Evolutionary conservation across 257 asterid genomes (phyloP).

Genomic region (Nicotiana paniculata): DNA sequence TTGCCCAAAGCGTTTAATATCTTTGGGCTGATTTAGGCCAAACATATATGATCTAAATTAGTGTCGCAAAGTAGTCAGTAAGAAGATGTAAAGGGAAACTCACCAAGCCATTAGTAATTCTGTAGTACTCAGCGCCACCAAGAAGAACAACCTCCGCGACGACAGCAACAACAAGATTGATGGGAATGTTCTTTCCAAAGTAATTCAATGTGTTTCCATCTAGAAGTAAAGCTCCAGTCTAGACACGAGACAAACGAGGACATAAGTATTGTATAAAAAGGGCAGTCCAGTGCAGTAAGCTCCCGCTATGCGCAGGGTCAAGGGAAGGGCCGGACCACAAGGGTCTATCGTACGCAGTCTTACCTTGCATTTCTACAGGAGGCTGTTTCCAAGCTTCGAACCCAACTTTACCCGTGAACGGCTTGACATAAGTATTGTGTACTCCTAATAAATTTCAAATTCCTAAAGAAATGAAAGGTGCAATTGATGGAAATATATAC

Average conservation of each 20-base stretch:
- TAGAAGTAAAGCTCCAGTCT: constrained; percentile 95
- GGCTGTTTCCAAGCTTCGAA: too few species aligned
- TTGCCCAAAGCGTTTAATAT: too few species aligned
- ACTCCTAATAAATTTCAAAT: too few species aligned
- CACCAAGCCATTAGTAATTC: constrained; percentile 86
- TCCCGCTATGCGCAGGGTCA: too few species aligned
- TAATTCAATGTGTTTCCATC: constrained; percentile 95
- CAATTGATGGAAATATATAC: constrained; percentile 12
- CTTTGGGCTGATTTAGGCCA: too few species aligned
- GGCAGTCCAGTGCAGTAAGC: too few species aligned
- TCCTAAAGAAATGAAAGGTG: neutral
- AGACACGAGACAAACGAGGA: neutral
- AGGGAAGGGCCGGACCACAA: too few species aligned
- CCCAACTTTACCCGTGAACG: too few species aligned
- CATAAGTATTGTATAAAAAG: neutral
- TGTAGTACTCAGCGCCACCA: constrained; percentile 95
- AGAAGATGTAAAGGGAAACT: neutral
- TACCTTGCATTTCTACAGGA: too few species aligned
- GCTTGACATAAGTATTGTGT: too few species aligned
- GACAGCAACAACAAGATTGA: constrained; percentile 75
- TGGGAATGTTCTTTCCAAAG: constrained; percentile 91
- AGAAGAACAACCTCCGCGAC: constrained; percentile 83
- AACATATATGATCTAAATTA: neutral
- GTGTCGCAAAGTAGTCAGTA: neutral
- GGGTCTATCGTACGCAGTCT: too few species aligned